phyloP scores from a whole-genome alignment of 169 alveolate species.

The Plasmodium yoelii region DNA sequence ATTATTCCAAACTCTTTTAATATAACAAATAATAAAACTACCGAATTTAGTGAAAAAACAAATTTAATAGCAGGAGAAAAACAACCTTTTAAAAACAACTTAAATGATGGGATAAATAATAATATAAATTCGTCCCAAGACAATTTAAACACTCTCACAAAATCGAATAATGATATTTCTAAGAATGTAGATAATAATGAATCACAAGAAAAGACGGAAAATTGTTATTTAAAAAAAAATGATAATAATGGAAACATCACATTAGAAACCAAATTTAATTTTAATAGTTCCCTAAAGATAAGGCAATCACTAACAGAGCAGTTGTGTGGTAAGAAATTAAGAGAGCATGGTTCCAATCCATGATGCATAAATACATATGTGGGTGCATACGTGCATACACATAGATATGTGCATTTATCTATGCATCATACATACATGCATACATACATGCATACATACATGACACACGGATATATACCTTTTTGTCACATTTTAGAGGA shows the following conservation, averaged over 20 bases:
- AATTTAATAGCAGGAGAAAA: constrained; percentile 8
- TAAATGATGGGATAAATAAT: constrained; percentile 4
- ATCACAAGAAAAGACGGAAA: constrained; percentile 18
- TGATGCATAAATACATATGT: neutral
- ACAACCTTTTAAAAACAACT: neutral
- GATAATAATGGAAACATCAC: constrained; percentile 44
- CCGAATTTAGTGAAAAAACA: constrained; percentile 4
- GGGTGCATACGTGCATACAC: neutral
- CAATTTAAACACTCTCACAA: constrained; percentile 6
- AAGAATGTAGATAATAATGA: constrained; percentile 26
- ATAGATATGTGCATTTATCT: no score
- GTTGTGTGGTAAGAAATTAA: constrained; percentile 55
- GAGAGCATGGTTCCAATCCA: neutral
- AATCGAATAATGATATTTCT: neutral
- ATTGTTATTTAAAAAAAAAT: constrained; percentile 25
- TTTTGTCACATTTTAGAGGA: constrained; percentile 40
- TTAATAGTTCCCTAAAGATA: constrained; percentile 62
- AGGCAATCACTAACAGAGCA: constrained; percentile 74
- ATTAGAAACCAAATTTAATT: constrained; percentile 61
- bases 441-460: neutral
- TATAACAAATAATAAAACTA: constrained; percentile 1
- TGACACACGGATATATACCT: neutral
- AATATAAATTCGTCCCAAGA: neutral
- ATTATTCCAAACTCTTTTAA: constrained; percentile 15
- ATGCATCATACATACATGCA: neutral